Evolutionary conservation across 2,329 filamentous ascomycete genomes (phyloP), one percentile per base, ranked within the genome.

Genomic region (Podosphaera leucotricha): DNA sequence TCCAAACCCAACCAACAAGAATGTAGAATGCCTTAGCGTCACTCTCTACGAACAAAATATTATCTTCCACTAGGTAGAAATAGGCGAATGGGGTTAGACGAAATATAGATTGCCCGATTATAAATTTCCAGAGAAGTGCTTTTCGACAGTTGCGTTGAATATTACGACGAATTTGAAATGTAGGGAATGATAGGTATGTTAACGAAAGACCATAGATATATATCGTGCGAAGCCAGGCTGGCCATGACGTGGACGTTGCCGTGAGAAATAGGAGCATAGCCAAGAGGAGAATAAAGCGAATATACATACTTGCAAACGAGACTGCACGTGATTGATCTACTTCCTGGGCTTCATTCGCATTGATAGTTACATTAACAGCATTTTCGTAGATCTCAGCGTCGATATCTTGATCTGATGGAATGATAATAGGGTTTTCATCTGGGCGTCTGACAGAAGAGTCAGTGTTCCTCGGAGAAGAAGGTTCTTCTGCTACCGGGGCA

Each of bases 91-190:
- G 87, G 0, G 80, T 62, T 5, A 92, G 64, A 1, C 90, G 77
- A 6, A 92, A 67, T 4, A 78, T 53, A 41, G 81, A 90, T 59
- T 93, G 82, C 2, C 85, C 86, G 19, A 85, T 57, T 45, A 93
- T 79, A 57, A 92, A 98, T 47, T 80, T 79, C 85, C 86, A 94
- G 2, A 77, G 71, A n/a, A 95, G 67, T 0, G 87, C 86, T 54
- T 81, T 82, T 36, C 86, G 82, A 60, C 85, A 93, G 61, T 94
- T 94, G 44, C 87, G 81, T 61, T 82, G 75, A 44, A 80, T 68
- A 59, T 98, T 98, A 49, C 90, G 81, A 56, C 80, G 73, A 52
- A 95, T 92, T 59, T 98, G 90, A 0, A 90, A 87, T 0, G 77
- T 58, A 87, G 87, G 95, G 57, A 94, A 77, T 18, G 86, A 93